Evolutionary conservation across 2,329 filamentous ascomycete genomes (phyloP).

Genomic region (Colletotrichum plurivorum): DNA sequence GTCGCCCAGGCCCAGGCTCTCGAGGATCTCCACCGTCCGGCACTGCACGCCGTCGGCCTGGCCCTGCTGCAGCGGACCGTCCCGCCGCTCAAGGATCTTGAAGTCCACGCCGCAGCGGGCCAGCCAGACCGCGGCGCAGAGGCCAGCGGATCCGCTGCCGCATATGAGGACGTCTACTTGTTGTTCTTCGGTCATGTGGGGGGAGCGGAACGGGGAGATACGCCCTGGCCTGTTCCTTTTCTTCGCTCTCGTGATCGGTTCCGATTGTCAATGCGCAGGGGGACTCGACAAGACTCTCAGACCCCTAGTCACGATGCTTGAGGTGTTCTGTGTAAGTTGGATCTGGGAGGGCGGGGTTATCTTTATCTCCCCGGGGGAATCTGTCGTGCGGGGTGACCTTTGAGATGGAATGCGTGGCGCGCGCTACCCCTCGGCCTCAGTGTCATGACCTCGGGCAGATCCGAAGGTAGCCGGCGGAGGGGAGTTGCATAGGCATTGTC

Average conservation of each 20-base stretch:
- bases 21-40: slow-evolving; percentile 73
- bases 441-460: too few relatives aligned
- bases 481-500: too few relatives aligned
- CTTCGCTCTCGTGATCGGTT: neutral
- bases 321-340: neutral
- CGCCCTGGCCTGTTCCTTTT: neutral
- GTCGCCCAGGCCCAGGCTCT: slow-evolving; percentile 70
- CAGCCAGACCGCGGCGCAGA: slow-evolving; percentile 61
- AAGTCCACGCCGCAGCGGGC: slow-evolving; percentile 56
- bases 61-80: slow-evolving; percentile 50
- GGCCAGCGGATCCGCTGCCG: slow-evolving; percentile 50
- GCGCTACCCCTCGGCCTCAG: too few relatives aligned
- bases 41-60: slow-evolving; percentile 76
- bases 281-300: neutral
- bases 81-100: slow-evolving; percentile 55
- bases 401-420: too few relatives aligned
- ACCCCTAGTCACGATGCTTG: neutral
- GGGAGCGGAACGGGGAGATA: neutral
- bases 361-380: slow-evolving; percentile 5
- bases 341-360: slow-evolving; percentile 7
- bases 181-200: slow-evolving; percentile 34
- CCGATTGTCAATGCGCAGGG: neutral
- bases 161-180: slow-evolving; percentile 30
- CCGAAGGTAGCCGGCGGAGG: too few relatives aligned
- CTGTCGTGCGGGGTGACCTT: slow-evolving; percentile 6